A percentile compares a stretch with the other conserved stretches of the same genome.
phyloP scores from a whole-genome alignment of 2,329 filamentous ascomycete genomes.

The Cladorrhinum sp. region DNA sequence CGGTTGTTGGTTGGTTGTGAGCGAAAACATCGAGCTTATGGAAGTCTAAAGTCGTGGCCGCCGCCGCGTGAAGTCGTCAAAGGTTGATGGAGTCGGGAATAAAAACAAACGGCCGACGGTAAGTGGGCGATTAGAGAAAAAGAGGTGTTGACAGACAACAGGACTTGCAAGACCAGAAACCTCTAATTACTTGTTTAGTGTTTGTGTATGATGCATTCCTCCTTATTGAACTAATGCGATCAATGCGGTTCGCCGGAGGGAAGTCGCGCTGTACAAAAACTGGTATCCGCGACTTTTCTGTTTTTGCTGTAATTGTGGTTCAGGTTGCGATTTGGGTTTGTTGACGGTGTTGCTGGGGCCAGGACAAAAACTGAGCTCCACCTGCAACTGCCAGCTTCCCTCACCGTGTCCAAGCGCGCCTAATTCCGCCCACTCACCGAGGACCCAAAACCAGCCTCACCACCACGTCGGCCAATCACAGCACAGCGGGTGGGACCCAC shows the following conservation, averaged over 20 bases:
- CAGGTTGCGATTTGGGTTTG: neutral
- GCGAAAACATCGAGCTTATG: conserved; percentile 20
- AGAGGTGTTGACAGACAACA: neutral
- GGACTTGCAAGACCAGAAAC: neutral
- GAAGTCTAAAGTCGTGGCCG: conserved; percentile 6
- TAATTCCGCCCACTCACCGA: neutral
- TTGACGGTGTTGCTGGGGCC: neutral
- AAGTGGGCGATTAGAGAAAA: neutral
- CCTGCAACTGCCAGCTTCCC: neutral
- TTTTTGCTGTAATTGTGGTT: neutral
- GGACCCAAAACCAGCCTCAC: conserved; percentile 5
- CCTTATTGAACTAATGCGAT: neutral
- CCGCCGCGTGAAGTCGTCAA: neutral
- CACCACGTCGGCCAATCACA: conserved; percentile 18
- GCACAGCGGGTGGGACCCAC: conserved; percentile 8
- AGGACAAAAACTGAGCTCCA: conserved; percentile 7
- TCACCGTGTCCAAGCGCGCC: conserved; percentile 1
- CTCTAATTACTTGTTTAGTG: neutral
- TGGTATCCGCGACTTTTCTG: neutral
- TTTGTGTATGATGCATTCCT: neutral
- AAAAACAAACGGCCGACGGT: conserved; percentile 1
- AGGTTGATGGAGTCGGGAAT: neutral
- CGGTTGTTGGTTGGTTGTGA: conserved; percentile 21
- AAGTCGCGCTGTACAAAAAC: neutral
- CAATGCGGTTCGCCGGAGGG: neutral